Conservation (phyloP, 2,329 filamentous ascomycete species). For the Xylaria sp. region DNA sequence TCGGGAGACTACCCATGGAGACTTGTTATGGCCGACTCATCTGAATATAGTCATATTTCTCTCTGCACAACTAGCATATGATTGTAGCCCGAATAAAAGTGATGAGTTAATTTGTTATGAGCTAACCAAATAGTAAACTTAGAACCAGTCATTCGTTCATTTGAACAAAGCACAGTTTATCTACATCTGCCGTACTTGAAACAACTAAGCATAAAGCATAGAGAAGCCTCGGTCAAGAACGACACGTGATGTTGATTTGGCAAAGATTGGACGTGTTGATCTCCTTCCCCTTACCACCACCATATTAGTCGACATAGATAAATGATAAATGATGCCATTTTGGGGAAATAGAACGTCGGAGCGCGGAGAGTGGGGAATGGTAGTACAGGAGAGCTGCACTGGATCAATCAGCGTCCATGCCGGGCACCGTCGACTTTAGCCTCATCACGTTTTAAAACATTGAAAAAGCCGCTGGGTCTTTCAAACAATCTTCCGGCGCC, state of each 20-base stretch:
- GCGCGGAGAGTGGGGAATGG: constrained; percentile 36
- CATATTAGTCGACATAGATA: background rate
- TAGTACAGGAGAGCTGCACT: constrained; percentile 18
- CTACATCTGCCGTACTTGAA: too few species aligned
- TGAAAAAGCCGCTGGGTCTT: constrained; percentile 22
- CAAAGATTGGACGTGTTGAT: background rate
- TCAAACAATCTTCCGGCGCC: background rate
- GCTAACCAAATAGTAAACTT: too few species aligned
- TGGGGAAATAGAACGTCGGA: constrained; percentile 31
- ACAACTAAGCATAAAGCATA: too few species aligned
- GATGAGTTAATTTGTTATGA: too few species aligned
- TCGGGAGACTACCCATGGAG: background rate
- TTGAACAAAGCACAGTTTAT: too few species aligned
- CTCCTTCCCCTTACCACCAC: background rate
- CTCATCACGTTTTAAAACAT: constrained; percentile 37
- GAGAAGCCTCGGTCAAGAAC: background rate
- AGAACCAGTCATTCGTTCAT: too few species aligned
- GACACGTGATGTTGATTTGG: background rate
- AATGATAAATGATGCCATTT: constrained; percentile 29
- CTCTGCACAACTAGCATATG: too few species aligned
- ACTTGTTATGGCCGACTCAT: background rate
- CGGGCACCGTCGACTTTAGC: constrained; percentile 44
- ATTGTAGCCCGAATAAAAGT: too few species aligned
- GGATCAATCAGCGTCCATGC: constrained; percentile 39
- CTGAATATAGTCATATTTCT: background rate